These are phyloP conservation scores for Dictyostelium capitatum DNA, from an alignment of 78 protist genomes.

Conservation along the genomic window DNA sequence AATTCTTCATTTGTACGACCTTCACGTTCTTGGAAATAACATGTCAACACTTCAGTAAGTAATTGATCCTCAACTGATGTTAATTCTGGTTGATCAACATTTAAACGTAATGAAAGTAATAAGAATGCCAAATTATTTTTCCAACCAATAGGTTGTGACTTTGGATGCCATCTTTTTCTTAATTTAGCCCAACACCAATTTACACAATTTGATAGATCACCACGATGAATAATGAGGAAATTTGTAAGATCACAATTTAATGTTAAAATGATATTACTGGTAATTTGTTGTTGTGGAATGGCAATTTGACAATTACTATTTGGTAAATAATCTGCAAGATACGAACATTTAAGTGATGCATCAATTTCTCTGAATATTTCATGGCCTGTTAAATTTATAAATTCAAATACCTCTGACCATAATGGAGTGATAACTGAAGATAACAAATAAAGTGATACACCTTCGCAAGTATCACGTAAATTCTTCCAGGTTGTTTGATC, in stretches of 20 bases:
- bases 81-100: constrained; percentile 37
- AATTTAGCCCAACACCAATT: constrained; percentile 48
- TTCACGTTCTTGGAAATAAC: constrained; percentile 67
- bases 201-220: constrained; percentile 15
- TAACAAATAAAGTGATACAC: constrained; percentile 36
- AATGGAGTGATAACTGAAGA: constrained; percentile 3
- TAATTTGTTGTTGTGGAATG: neutral
- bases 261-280: neutral
- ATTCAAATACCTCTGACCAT: constrained; percentile 39
- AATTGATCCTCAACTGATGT: constrained; percentile 54
- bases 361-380: constrained; percentile 67
- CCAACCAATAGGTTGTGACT: constrained; percentile 57
- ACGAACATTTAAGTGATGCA: neutral
- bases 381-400: constrained; percentile 54
- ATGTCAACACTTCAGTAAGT: constrained; percentile 33
- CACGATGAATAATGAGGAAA: constrained; percentile 26
- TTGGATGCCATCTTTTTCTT: constrained; percentile 74
- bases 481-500: constrained; percentile 64
- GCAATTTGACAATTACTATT: neutral
- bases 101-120: constrained; percentile 39
- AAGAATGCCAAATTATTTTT: constrained; percentile 60
- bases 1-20: constrained; percentile 54
- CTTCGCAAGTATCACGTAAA: constrained; percentile 57
- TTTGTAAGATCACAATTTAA: constrained; percentile 17
- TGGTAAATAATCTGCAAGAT: constrained; percentile 55